Percentiles rank a stretch among this genome's conserved stretches.
These are phyloP conservation scores for Bertia moriformis DNA, from an alignment of 2,329 filamentous ascomycete genomes.

Conservation along the genomic window DNA sequence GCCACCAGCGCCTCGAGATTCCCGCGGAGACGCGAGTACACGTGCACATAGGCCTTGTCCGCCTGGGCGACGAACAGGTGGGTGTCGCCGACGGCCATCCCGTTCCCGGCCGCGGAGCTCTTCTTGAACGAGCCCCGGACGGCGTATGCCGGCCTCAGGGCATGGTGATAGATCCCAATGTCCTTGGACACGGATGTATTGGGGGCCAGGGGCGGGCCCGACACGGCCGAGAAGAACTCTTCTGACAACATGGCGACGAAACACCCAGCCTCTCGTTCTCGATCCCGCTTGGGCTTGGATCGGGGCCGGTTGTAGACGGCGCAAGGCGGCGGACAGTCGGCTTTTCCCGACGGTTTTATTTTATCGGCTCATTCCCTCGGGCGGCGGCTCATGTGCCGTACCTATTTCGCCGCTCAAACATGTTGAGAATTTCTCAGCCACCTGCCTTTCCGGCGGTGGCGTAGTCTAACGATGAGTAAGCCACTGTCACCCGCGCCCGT, in stretches of 20 bases:
- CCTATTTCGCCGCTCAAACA: too few relatives aligned
- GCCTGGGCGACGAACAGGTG: constrained; percentile 87
- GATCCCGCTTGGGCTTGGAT: too few relatives aligned
- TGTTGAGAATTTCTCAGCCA: too few relatives aligned
- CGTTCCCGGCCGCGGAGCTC: constrained; percentile 65
- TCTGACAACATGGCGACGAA: constrained; percentile 38
- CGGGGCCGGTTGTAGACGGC: too few relatives aligned
- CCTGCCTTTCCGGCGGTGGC: too few relatives aligned
- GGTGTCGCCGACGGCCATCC: constrained; percentile 63
- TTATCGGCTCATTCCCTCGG: too few relatives aligned
- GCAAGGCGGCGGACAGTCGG: too few relatives aligned
- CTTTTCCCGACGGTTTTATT: too few relatives aligned
- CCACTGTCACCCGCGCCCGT: too few relatives aligned
- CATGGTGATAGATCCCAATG: constrained; percentile 74
- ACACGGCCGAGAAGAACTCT: constrained; percentile 42
- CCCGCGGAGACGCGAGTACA: constrained; percentile 71
- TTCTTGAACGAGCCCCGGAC: constrained; percentile 78
- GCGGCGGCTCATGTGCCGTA: too few relatives aligned
- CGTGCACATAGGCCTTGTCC: constrained; percentile 82
- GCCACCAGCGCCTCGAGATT: constrained; percentile 81
- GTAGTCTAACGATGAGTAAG: too few relatives aligned
- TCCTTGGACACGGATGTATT: constrained; percentile 59
- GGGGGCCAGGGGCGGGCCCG: constrained; percentile 39
- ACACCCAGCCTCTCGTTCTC: too few relatives aligned
- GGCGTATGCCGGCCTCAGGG: constrained; percentile 63